Evolutionary conservation across 441 rosid genomes (phyloP).

Genomic region (Gossypium laxum): DNA sequence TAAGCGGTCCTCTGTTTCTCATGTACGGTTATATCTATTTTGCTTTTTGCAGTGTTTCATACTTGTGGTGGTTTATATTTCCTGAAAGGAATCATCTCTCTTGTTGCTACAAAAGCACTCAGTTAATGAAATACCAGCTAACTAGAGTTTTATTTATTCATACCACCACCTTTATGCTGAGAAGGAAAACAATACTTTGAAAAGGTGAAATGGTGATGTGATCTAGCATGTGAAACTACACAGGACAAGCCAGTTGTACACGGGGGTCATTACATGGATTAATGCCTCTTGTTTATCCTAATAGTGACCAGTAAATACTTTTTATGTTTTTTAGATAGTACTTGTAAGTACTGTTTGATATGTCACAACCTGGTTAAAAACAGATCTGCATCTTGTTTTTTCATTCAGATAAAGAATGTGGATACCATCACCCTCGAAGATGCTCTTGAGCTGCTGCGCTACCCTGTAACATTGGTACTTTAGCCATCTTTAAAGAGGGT

Average conservation of each 20-base stretch:
- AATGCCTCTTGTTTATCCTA: background rate
- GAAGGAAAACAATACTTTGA: background rate
- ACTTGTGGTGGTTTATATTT: background rate
- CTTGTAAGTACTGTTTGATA: background rate
- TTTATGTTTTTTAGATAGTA: background rate
- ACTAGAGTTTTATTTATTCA: background rate
- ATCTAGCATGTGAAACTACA: background rate
- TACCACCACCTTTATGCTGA: background rate
- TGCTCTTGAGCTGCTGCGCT: slow-evolving; percentile 67
- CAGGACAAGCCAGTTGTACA: background rate
- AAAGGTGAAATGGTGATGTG: background rate
- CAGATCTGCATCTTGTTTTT: slow-evolving; percentile 7
- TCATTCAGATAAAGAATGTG: slow-evolving; percentile 60
- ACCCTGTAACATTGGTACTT: slow-evolving; percentile 71
- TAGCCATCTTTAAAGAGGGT: slow-evolving; percentile 13
- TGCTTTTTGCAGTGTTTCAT: background rate
- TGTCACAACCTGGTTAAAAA: background rate
- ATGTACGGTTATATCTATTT: slow-evolving; percentile 33
- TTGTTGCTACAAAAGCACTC: background rate
- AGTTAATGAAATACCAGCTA: background rate
- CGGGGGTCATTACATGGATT: background rate
- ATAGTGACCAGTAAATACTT: background rate
- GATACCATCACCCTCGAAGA: slow-evolving; percentile 50
- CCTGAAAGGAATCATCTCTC: slow-evolving; percentile 7
- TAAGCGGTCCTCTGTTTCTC: slow-evolving; percentile 69